Evolutionary conservation across 345 rosid genomes (phyloP).

Genomic region (Clarkia xantiana): DNA sequence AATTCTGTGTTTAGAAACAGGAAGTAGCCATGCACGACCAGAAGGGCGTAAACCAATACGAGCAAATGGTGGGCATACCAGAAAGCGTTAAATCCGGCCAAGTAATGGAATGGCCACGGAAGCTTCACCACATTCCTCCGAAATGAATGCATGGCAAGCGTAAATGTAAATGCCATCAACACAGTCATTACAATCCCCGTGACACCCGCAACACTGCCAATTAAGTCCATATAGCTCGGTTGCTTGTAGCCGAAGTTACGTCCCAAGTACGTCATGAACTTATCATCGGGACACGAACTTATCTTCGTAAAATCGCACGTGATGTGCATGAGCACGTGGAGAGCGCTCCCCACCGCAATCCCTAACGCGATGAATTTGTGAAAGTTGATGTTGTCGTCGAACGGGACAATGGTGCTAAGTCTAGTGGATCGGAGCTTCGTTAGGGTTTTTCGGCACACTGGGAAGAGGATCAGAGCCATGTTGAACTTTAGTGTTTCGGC

Average conservation of each 20-base stretch:
- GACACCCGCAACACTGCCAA: conserved; percentile 34
- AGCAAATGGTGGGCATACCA: conserved; percentile 97
- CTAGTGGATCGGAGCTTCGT: conserved; percentile 55
- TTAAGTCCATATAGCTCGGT: conserved; percentile 44
- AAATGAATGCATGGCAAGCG: conserved; percentile 52
- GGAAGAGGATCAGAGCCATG: conserved; percentile 77
- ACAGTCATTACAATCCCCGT: conserved; percentile 52
- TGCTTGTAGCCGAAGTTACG: conserved; percentile 34
- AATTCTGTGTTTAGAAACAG: conserved; percentile 55
- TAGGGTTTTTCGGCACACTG: conserved; percentile 66
- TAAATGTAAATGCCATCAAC: conserved; percentile 54
- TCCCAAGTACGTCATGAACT: conserved; percentile 36
- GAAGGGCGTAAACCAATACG: conserved; percentile 44
- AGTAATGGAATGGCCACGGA: conserved; percentile 42
- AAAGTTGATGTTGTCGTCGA: conserved; percentile 86
- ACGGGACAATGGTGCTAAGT: conserved; percentile 44
- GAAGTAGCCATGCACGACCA: conserved; percentile 62
- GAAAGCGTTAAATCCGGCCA: conserved; percentile 87
- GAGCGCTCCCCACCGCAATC: conserved; percentile 28
- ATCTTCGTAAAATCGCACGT: conserved; percentile 50
- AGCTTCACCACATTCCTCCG: conserved; percentile 54
- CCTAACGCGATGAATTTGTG: conserved; percentile 51
- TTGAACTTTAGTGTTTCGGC: conserved; percentile 85
- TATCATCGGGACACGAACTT: conserved; percentile 22
- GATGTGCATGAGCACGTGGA: conserved; percentile 45